These are phyloP conservation scores for Vigna reflexopilosa DNA, from an alignment of 306 rosid species.

Conservation along the genomic window DNA sequence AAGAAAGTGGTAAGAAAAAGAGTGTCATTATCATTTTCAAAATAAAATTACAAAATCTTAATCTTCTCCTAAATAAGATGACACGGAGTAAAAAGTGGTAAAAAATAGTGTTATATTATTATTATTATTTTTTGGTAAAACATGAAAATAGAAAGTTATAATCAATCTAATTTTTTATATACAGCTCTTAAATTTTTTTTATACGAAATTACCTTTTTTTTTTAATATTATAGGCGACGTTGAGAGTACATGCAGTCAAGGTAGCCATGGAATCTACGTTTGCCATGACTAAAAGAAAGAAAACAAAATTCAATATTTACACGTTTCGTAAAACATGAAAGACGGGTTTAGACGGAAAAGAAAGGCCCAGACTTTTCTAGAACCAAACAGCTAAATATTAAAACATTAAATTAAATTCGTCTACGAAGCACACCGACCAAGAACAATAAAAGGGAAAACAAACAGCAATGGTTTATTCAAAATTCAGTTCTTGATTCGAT, in stretches of 20 bases:
- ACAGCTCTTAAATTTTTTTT: too few relatives aligned
- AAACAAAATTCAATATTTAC: neutral
- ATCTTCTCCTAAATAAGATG: too few relatives aligned
- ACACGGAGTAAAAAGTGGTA: too few relatives aligned
- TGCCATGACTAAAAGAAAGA: neutral
- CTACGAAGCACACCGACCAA: neutral
- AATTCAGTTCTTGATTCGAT: neutral
- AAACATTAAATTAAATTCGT: neutral
- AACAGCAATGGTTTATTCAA: neutral
- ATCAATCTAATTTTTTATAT: too few relatives aligned
- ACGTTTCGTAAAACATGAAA: neutral
- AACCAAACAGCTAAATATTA: neutral
- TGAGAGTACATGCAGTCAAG: too few relatives aligned
- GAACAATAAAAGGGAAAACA: neutral
- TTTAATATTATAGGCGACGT: too few relatives aligned
- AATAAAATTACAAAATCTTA: too few relatives aligned
- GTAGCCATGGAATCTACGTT: neutral
- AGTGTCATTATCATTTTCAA: too few relatives aligned
- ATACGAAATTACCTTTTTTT: neutral
- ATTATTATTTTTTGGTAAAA: too few relatives aligned
- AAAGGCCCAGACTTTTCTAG: conserved; percentile 58
- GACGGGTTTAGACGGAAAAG: conserved; percentile 8
- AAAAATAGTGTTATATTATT: too few relatives aligned
- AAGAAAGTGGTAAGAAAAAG: too few relatives aligned
- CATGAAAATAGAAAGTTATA: too few relatives aligned